A percentile compares a stretch with the other conserved stretches of the same genome.
phyloP scores from a whole-genome alignment of 1,284 basidiomycete species.

The Puccinia sorghi region DNA sequence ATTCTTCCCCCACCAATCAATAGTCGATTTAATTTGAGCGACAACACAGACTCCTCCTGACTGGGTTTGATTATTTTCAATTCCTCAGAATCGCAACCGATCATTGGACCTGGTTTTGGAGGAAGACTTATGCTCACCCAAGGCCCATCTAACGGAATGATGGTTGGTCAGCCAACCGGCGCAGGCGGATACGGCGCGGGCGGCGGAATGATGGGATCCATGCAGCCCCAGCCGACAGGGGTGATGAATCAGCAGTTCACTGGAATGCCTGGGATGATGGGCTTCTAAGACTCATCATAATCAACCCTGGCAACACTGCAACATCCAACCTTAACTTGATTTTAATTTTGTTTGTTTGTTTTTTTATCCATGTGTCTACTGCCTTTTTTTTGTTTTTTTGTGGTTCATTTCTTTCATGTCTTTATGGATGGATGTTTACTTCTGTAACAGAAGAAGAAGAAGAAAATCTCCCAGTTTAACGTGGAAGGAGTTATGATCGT shows the following conservation, averaged over 20 bases:
- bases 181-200: slow-evolving; percentile 7
- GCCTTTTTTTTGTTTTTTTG: no score
- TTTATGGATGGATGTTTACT: no score
- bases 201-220: slow-evolving; percentile 50
- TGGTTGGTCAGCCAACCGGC: slow-evolving; percentile 48
- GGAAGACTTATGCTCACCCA: slow-evolving; percentile 52
- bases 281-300: slow-evolving; percentile 2
- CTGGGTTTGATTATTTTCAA: slow-evolving; percentile 6
- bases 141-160: slow-evolving; percentile 52
- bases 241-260: slow-evolving; percentile 34
- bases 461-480: no score
- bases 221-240: slow-evolving; percentile 32
- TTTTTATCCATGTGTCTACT: no score
- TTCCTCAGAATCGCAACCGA: slow-evolving; percentile 69
- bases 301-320: background rate
- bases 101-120: slow-evolving; percentile 60
- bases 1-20: background rate
- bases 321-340: background rate
- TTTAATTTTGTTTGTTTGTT: background rate
- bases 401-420: no score
- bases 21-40: background rate
- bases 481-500: no score
- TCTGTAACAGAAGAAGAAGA: no score
- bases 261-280: slow-evolving; percentile 44
- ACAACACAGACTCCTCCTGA: background rate